Percentiles rank a stretch among this genome's conserved stretches.
These are phyloP conservation scores for Vanderwaltozyma verrucispora DNA, from an alignment of 805 yeast species.

Conservation along the genomic window DNA sequence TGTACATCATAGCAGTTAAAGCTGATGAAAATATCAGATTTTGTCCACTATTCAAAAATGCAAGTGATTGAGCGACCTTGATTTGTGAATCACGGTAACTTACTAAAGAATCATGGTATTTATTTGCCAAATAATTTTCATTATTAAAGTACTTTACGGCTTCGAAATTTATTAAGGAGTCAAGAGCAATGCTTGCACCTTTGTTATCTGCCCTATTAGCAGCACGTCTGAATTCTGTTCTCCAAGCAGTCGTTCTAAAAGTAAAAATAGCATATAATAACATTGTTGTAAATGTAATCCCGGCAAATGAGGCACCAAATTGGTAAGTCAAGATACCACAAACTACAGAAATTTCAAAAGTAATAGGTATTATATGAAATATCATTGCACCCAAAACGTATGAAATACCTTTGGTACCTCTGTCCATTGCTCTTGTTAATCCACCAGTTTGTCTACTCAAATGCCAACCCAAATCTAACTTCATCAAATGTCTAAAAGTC, in stretches of 20 bases:
- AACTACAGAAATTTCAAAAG: conserved; percentile 86
- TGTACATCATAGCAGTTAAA: conserved; percentile 92
- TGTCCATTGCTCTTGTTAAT: conserved; percentile 86
- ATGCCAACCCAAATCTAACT: conserved; percentile 83
- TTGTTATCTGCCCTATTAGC: conserved; percentile 91
- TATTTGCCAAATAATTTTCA: conserved; percentile 66
- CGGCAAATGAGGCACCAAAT: conserved; percentile 82
- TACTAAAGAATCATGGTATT: conserved; percentile 65
- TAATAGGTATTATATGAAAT: conserved; percentile 89
- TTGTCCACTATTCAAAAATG: conserved; percentile 71
- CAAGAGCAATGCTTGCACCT: conserved; percentile 92
- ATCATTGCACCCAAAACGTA: conserved; percentile 92
- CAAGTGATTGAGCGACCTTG: conserved; percentile 76
- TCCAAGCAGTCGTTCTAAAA: conserved; percentile 89
- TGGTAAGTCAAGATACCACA: conserved; percentile 91
- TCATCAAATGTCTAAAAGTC: conserved; percentile 75
- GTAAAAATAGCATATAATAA: conserved; percentile 80
- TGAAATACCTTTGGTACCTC: conserved; percentile 96
- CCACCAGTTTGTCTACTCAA: conserved; percentile 92
- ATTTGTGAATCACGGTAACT: conserved; percentile 61
- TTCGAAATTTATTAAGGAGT: conserved; percentile 88
- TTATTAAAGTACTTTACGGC: conserved; percentile 92
- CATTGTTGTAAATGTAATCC: conserved; percentile 83
- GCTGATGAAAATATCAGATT: conserved; percentile 78
- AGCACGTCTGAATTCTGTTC: conserved; percentile 80